Evolutionary conservation across 2,329 filamentous ascomycete species (phyloP), one percentile per base, ranked within the genome.

Genomic region (Celoporthe dispersa): DNA sequence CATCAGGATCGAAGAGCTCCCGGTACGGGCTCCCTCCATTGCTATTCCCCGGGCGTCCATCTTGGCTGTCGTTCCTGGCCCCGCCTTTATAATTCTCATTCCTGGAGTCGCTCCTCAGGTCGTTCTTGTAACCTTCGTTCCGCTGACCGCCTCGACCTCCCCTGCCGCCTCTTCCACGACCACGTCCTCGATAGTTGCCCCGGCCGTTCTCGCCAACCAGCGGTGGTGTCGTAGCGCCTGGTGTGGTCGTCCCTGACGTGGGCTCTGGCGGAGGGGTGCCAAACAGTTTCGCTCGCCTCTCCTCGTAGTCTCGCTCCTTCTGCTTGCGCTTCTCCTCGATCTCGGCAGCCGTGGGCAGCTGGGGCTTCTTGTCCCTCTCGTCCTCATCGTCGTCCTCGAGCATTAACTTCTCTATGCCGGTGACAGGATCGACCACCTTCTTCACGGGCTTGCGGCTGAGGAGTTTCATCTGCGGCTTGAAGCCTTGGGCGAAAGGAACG

Each of bases 231-330:
- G 87, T 83, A 61, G 83, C 87, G 12, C 88, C 88, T 0, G 90
- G 88, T 4, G 89, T 89, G 4, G 90, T 90, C 9, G 85, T 84
- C 1, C 89, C 87, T 0, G 90, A 87, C 9, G 64, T 64, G 16
- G 61, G 31, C 16, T 51, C 68, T 31, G 28, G 72, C 6, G 78
- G 73, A 41, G 74, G 76, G 31, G 88, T 89, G 28, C 94, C 94
- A 79, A 98, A 95, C 68, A 98, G 91, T 78, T 94, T 92, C 75
- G 95, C 93, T 39, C 95, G 87, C 7, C 91, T 93, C 82, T 97
- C 94, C 72, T 97, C 92, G 78, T 98, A 98, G 71, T 92, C 92
- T 69, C 90, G 90, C 82, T 97, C 92, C 83, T 96, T 97, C 78
- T 94, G 89, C 67, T 94, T 92, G 77, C 92, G 92, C 57, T 63